Percentiles rank a stretch among this genome's conserved stretches.
Evolutionary conservation across 345 rosid genomes (phyloP).

Genomic region (Pugionium cornutum): DNA sequence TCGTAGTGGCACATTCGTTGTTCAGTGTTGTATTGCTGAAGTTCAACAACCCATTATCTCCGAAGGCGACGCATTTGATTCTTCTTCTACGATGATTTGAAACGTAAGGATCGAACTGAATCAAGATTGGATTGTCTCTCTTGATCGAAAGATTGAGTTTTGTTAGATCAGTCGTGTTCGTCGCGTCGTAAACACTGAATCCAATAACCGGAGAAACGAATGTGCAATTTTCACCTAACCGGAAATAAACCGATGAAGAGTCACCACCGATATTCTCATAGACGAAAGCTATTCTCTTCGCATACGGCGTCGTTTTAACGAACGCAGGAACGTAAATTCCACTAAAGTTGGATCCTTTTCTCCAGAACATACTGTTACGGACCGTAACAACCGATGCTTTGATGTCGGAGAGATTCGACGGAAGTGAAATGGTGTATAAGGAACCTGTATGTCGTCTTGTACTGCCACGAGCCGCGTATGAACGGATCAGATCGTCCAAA

Average conservation of each 20-base stretch:
- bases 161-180: constrained; percentile 39
- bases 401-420: constrained; percentile 59
- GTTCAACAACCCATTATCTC: constrained; percentile 40
- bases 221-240: constrained; percentile 48
- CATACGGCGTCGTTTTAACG: constrained; percentile 51
- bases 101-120: constrained; percentile 47
- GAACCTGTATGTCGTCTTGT: constrained; percentile 51
- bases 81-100: neutral
- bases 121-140: constrained; percentile 43
- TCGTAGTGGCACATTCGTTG: constrained; percentile 46
- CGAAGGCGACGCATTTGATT: constrained; percentile 51
- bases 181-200: constrained; percentile 55
- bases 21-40: constrained; percentile 40
- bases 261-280: constrained; percentile 47
- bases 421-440: constrained; percentile 50
- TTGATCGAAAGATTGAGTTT: constrained; percentile 35
- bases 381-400: constrained; percentile 56
- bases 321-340: constrained; percentile 55
- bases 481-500: constrained; percentile 49
- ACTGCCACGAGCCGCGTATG: constrained; percentile 37
- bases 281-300: constrained; percentile 57
- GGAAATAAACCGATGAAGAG: constrained; percentile 57
- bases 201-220: constrained; percentile 74
- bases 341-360: constrained; percentile 49
- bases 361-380: constrained; percentile 65